Evolutionary conservation across 2,329 filamentous ascomycete species (phyloP).

Genomic region (Pseudocercospora cruenta): DNA sequence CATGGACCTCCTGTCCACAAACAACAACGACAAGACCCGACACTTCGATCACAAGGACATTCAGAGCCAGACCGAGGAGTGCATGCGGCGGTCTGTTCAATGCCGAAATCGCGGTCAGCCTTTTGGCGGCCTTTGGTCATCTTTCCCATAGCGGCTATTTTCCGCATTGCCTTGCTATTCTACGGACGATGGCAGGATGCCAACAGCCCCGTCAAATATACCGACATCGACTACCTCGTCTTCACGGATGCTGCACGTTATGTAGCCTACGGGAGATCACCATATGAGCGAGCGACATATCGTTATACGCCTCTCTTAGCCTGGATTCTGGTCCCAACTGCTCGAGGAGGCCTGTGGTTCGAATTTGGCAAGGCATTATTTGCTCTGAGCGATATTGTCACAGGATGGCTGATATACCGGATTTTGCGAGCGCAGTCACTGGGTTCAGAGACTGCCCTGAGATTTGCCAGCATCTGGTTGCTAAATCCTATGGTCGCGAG

Average conservation of each 20-base stretch:
- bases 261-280: constrained; percentile 67
- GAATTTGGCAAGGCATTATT: constrained; percentile 88
- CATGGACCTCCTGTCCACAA: neutral
- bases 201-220: constrained; percentile 91
- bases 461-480: constrained; percentile 86
- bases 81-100: neutral
- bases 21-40: neutral
- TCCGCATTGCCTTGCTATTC: constrained; percentile 74
- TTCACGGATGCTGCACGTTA: constrained; percentile 94
- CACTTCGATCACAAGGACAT: neutral
- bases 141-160: constrained; percentile 55
- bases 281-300: constrained; percentile 91
- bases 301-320: constrained; percentile 93
- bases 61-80: neutral
- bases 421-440: constrained; percentile 55
- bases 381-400: constrained; percentile 77
- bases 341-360: constrained; percentile 67
- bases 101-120: constrained; percentile 1
- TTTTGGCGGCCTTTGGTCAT: constrained; percentile 40
- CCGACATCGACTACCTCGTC: constrained; percentile 97
- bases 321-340: constrained; percentile 85
- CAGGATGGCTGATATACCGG: constrained; percentile 74
- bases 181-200: constrained; percentile 95
- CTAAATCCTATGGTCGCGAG: constrained; percentile 98
- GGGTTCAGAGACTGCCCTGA: constrained; percentile 61